These are phyloP conservation scores for Rhizophagus sp. DNA, from an alignment of 192 early-diverging fungal species.

Conservation along the genomic window DNA sequence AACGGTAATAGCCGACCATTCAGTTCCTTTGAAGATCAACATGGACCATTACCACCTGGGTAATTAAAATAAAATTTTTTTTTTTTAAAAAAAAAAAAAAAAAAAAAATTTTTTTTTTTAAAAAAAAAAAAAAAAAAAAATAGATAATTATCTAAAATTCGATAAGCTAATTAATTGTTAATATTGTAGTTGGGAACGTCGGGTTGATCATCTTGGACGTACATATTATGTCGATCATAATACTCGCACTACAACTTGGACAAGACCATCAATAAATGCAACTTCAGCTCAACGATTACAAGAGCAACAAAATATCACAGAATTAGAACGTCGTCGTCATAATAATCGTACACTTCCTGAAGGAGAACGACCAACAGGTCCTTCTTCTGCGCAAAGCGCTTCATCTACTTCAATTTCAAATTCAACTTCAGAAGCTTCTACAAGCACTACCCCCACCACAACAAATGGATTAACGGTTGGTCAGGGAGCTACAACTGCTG, in stretches of 20 bases:
- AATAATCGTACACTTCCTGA: conserved; percentile 84
- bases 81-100: background rate
- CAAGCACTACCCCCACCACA: conserved; percentile 22
- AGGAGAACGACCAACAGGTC: conserved; percentile 42
- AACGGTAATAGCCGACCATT: conserved; percentile 31
- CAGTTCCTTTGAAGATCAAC: conserved; percentile 57
- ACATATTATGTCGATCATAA: conserved; percentile 99
- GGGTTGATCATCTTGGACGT: conserved; percentile 89
- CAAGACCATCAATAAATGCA: conserved; percentile 50
- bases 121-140: too few species aligned
- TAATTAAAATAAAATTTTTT: conserved; percentile 9
- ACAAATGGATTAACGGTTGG: conserved; percentile 41
- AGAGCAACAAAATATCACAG: conserved; percentile 57
- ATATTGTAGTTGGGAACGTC: conserved; percentile 85
- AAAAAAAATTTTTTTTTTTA: background rate
- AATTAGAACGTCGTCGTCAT: conserved; percentile 76
- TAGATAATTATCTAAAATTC: background rate
- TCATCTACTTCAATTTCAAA: conserved; percentile 32
- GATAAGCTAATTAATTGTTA: background rate
- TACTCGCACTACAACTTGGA: conserved; percentile 95
- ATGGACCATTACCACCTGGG: conserved; percentile 52
- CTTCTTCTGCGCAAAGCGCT: conserved; percentile 38
- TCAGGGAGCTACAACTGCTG: conserved; percentile 59
- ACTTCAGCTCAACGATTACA: conserved; percentile 38
- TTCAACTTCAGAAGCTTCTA: conserved; percentile 33